Base-by-base conservation (phyloP, 305 asterid genomes). In the Salvia sclarea region DNA sequence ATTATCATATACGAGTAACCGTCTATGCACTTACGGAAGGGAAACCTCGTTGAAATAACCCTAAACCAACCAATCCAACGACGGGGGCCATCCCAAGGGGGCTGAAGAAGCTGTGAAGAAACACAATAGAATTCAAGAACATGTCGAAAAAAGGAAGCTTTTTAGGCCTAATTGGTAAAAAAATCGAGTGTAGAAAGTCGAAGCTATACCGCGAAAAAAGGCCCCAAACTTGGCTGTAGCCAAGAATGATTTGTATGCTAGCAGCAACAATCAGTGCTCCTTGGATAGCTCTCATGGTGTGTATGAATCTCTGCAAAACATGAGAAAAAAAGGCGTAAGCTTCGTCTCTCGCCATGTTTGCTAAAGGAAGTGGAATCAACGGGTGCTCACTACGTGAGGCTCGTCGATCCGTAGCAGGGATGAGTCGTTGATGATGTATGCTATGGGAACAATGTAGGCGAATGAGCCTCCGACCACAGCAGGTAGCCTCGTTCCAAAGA, bases 51-150 rank as follows among this genome's bases (percentile, higher is more conserved):
- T 91, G 96, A 76, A 94, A 94, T 76, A 94, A 76, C 78, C 99
- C 99, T 44, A 94, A 82, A 58, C 99, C 99, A 24, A 89, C 95
- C 75, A 94, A 82, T 75, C 97, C 97, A 61, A 94, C 96, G 10
- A 91, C 92, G 49, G 99, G 98, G 62, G 95, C 99, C 94, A 94
- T 84, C 54, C 96, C 96, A 28, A 94, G 99, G 66, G 99, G 99
- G 70, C 98, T 94, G 79, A 94, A 91, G 78, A 94, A 94, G 16
- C 99, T 94, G 95, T 49, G 64, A 49, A 73, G 41, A 48, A 57
- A 69, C 21, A 31, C 8, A 31, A 47, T 33, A 71, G 62, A 68
- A 31, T 24, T 57, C 61, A 66, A 54, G 53, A 55, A 18, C 14
- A 47, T 37, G 16, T 64, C 30, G 14, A 56, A 12, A 53, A 67